Base-by-base conservation (phyloP, 2,329 filamentous ascomycete genomes). In the Pyrenochaeta sp. region DNA sequence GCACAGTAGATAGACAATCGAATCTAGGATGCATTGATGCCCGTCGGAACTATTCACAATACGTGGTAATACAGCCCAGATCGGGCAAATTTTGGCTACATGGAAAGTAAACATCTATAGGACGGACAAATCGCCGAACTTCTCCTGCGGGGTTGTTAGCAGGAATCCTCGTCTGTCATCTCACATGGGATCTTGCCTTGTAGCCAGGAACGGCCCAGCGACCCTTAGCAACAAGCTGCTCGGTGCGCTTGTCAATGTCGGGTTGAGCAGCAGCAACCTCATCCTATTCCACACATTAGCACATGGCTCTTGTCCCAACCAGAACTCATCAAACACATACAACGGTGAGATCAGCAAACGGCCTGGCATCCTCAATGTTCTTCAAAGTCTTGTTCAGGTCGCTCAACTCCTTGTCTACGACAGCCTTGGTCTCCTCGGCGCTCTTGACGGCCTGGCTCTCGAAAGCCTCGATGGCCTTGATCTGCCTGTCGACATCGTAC, bases 181-280 rank as follows among this genome's bases (percentile, higher is more conserved):
- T 14, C 11, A 18, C 8, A 9, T 18, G 18, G 22, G 51, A 35
- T 77, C 87, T 67, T 80, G 93, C 93, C 90, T 96, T 96, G 89
- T 99, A 99, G 73, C 94, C 94, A 56, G 94, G 92, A 71, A 96
- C 92, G 80, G 87, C 84, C 94, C 94, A 99, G 85, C 91, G 90
- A 75, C 93, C 93, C 87, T 95, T 96, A 76, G 90, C 90, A 59
- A 99, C 92, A 73, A 99, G 85, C 79, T 94, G 86, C 68, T 86
- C 80, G 66, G 93, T 96, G 84, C 95, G 95, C 85, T 96, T 86
- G 80, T 97, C 93, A 75, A 99, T 96, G 62, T 96, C 93, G 67
- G 94, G 92, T 75, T 92, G 90, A 66, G 93, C 94, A 63, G 89
- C 85, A 53, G 89, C 90, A 75, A 99, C 89, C 71, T 99, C 94